Conservation (phyloP, 78 protist species). For the Chrysochromulina parva region DNA sequence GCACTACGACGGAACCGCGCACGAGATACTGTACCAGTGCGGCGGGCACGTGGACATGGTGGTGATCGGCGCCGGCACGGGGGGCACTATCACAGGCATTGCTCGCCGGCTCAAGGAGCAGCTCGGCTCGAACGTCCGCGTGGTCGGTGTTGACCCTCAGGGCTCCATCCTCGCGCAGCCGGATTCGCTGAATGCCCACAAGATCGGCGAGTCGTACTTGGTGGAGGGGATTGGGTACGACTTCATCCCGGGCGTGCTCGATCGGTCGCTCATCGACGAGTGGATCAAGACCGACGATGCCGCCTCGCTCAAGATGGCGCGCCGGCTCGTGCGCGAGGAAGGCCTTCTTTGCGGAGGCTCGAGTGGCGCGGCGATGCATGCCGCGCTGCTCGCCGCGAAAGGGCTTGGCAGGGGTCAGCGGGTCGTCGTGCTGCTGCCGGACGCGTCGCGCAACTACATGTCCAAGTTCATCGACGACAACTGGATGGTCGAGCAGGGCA, state of each 20-base stretch:
- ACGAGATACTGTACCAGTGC: conserved; percentile 54
- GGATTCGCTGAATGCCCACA: conserved; percentile 53
- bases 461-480: no score
- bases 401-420: no score
- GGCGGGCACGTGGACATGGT: no score
- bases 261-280: conserved; percentile 64
- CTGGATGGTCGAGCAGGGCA: no score
- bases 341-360: conserved; percentile 77
- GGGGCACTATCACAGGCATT: no score
- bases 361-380: not conserved
- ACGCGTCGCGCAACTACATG: no score
- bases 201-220: conserved; percentile 24
- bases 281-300: conserved; percentile 85
- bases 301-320: conserved; percentile 80
- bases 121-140: no score
- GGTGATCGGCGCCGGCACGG: no score
- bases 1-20: conserved; percentile 92
- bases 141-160: conserved; percentile 50
- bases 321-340: conserved; percentile 69
- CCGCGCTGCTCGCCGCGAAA: no score
- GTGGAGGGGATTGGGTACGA: conserved; percentile 97
- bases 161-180: conserved; percentile 92
- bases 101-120: no score
- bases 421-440: no score
- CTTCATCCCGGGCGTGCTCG: conserved; percentile 82